A percentile compares a stretch with the other conserved stretches of the same genome.
These are phyloP conservation scores for Aspergillus cavernicola DNA, from an alignment of 495 filamentous ascomycete genomes.

Conservation along the genomic window DNA sequence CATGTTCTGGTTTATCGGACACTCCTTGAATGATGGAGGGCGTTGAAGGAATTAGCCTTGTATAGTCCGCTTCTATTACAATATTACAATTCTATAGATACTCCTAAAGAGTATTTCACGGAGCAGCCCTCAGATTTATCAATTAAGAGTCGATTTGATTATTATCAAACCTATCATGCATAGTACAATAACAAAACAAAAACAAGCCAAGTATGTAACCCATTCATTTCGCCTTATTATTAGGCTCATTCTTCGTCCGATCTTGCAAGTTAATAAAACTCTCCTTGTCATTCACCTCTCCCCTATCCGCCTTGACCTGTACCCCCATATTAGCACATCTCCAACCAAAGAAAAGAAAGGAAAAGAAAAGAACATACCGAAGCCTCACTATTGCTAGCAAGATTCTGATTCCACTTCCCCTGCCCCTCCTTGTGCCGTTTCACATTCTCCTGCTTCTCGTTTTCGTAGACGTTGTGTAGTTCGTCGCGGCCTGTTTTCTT, in stretches of 20 bases:
- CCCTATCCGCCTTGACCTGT: conserved; percentile 64
- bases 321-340: too few species aligned
- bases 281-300: conserved; percentile 44
- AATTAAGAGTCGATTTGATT: neutral
- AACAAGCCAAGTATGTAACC: neutral
- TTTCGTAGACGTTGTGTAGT: conserved; percentile 50
- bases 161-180: too few species aligned
- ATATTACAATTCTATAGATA: neutral
- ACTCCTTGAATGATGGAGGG: conserved; percentile 11
- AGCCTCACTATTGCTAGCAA: conserved; percentile 78
- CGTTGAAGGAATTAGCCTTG: conserved; percentile 3
- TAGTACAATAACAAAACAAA: too few species aligned
- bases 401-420: conserved; percentile 74
- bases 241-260: conserved; percentile 35
- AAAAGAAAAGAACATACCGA: conserved; percentile 46
- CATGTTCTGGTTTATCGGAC: neutral
- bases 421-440: conserved; percentile 69
- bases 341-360: neutral
- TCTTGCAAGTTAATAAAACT: conserved; percentile 52
- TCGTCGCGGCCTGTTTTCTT: conserved; percentile 42
- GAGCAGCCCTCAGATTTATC: too few species aligned
- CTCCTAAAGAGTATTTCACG: neutral
- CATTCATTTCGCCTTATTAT: conserved; percentile 13
- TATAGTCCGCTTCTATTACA: neutral
- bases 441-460: conserved; percentile 69